Evolutionary conservation across 352 stramenopile genomes (phyloP).

Genomic region (Pythium plurisporium): DNA sequence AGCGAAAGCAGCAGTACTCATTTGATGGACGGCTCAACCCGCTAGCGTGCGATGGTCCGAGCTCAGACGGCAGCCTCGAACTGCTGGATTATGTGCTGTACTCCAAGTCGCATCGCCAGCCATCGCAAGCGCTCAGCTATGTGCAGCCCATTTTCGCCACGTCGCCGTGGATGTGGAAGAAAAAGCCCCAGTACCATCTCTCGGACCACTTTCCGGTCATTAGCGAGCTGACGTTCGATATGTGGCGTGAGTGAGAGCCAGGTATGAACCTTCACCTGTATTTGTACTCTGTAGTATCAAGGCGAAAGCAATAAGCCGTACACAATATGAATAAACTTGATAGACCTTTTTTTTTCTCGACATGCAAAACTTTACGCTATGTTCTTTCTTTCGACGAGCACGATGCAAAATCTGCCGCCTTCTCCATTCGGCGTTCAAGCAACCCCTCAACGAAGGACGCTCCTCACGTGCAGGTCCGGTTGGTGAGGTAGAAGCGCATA

Average conservation of each 20-base stretch:
- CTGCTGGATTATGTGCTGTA: conserved; percentile 73
- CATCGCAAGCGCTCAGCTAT: conserved; percentile 47
- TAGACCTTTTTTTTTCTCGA: too few relatives aligned
- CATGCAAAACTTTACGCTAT: too few relatives aligned
- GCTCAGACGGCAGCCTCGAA: conserved; percentile 69
- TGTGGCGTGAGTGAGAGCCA: conserved; percentile 31
- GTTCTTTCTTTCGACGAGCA: too few relatives aligned
- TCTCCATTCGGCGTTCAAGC: too few relatives aligned
- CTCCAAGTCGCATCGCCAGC: conserved; percentile 52
- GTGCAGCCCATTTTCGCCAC: conserved; percentile 49
- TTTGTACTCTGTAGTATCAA: conserved; percentile 4
- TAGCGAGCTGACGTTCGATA: conserved; percentile 66
- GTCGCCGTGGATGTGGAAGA: conserved; percentile 56
- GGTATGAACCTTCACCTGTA: background rate
- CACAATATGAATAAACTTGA: too few relatives aligned
- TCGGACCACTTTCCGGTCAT: conserved; percentile 78
- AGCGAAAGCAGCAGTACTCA: conserved; percentile 40
- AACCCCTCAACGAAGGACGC: too few relatives aligned
- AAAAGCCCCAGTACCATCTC: conserved; percentile 60
- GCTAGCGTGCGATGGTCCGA: conserved; percentile 56
- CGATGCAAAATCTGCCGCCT: too few relatives aligned
- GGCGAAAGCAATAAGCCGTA: background rate
- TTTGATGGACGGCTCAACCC: conserved; percentile 72
- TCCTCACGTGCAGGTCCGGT: background rate
- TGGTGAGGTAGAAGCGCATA: conserved; percentile 28